A percentile compares a stretch with the other conserved stretches of the same genome.
Evolutionary conservation across 2,329 filamentous ascomycete genomes (phyloP).

Genomic region (Volutella citrinella): DNA sequence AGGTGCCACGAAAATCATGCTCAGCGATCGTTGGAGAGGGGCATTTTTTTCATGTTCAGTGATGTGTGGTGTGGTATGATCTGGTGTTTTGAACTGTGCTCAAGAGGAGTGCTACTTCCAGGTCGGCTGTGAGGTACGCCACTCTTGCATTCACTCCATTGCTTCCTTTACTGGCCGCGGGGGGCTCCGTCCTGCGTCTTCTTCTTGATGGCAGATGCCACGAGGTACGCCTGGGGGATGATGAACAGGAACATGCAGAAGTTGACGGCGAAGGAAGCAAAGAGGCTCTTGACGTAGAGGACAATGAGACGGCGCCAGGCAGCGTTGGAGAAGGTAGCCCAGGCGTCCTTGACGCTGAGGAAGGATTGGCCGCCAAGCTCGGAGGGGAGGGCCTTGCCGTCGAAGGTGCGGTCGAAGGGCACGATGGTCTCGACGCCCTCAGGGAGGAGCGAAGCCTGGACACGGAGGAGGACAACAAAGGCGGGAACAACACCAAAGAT

Average conservation of each 20-base stretch:
- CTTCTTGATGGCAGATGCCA: too few species aligned
- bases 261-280: slow-evolving; percentile 48
- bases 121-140: too few species aligned
- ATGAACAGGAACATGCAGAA: slow-evolving; percentile 47
- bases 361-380: slow-evolving; percentile 71
- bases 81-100: too few species aligned
- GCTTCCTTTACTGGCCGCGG: slow-evolving; percentile 9
- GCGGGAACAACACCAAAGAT: slow-evolving; percentile 71
- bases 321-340: slow-evolving; percentile 71
- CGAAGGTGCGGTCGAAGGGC: slow-evolving; percentile 85
- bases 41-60: too few species aligned
- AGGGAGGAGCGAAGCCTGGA: slow-evolving; percentile 83
- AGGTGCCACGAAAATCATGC: too few species aligned
- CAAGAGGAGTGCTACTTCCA: too few species aligned
- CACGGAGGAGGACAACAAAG: slow-evolving; percentile 71
- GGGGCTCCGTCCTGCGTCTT: too few species aligned
- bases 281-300: slow-evolving; percentile 70
- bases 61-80: too few species aligned
- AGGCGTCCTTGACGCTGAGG: slow-evolving; percentile 71
- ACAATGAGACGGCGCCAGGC: slow-evolving; percentile 72
- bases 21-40: too few species aligned
- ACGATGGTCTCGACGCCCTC: slow-evolving; percentile 81
- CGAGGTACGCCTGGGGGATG: slow-evolving; percentile 49
- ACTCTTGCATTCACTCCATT: too few species aligned
- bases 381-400: slow-evolving; percentile 70